A percentile compares a stretch with the other conserved stretches of the same genome.
Conservation (phyloP, 1,284 basidiomycete species). For the Puccinia coronata region DNA sequence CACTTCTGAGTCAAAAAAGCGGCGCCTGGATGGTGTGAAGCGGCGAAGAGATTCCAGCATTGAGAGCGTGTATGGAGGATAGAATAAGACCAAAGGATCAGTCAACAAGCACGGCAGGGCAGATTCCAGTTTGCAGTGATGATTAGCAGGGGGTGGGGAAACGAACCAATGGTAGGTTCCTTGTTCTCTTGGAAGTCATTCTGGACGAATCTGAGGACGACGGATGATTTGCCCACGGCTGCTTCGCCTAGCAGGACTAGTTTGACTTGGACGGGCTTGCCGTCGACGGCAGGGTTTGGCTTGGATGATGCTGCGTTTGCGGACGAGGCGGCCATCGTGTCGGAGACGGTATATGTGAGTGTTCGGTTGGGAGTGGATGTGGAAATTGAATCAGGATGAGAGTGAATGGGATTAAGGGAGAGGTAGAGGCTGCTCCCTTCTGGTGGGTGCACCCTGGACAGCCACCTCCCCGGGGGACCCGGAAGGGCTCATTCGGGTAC, state of each 20-base stretch:
- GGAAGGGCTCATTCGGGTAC: too few relatives aligned
- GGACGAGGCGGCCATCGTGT: background rate
- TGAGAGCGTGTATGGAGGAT: too few relatives aligned
- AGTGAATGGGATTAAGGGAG: too few relatives aligned
- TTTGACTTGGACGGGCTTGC: slow-evolving; percentile 77
- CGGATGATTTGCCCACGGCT: slow-evolving; percentile 98
- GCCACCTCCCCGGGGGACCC: too few relatives aligned
- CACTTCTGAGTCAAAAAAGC: slow-evolving; percentile 74
- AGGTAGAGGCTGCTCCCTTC: too few relatives aligned
- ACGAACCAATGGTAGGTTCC: slow-evolving; percentile 90
- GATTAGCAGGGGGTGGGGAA: slow-evolving; percentile 68
- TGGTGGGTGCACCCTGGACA: too few relatives aligned
- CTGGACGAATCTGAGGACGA: slow-evolving; percentile 93
- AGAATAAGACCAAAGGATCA: background rate
- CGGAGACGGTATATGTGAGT: background rate
- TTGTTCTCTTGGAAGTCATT: slow-evolving; percentile 96
- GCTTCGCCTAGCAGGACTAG: slow-evolving; percentile 89
- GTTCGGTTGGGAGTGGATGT: background rate
- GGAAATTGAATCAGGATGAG: background rate
- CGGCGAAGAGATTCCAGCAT: slow-evolving; percentile 4
- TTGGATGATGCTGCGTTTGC: background rate
- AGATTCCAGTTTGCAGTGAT: slow-evolving; percentile 53
- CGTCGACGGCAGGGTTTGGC: slow-evolving; percentile 6
- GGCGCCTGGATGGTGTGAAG: slow-evolving; percentile 51
- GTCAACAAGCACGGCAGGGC: slow-evolving; percentile 55